Evolutionary conservation across 1,284 basidiomycete genomes (phyloP), one percentile per base, ranked within the genome.

Genomic region (Cryptococcus sp.): DNA sequence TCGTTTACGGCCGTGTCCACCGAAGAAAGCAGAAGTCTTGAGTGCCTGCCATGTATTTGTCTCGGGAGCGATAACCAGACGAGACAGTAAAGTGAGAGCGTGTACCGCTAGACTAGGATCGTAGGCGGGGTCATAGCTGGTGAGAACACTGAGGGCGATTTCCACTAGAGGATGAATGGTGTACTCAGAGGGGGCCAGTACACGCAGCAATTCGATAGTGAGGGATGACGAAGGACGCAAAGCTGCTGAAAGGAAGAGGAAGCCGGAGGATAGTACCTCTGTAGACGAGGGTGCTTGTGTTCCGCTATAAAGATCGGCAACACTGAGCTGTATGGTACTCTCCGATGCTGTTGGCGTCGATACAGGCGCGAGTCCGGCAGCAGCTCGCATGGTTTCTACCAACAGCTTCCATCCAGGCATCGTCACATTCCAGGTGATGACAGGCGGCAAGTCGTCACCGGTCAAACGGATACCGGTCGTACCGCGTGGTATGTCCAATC

Each of bases 11-110:
- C 62, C 59, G 22, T 56, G 53, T 0, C 55, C 52, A 40, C 65
- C 67, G 51, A 74, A 72, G 57, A 74, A 69, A 2, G 57, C 61
- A 0, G 69, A 64, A 1, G 60, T 45, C 21, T 68, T 61, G 18
- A 74, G 54, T 19, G 60, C 61, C 9, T 55, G 54, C 66, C 65
- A 70, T 5, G 64, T 58, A 19, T 62, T 56, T 10, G 48, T 52
- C 19, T 56, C 53, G 16, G 57, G 60, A 3, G 65, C 52, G 7
- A 57, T 54, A 37, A 64, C 57, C 9, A 73, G 59, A 14, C 61
- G 57, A 43, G 63, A 56, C 5, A 73, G 53, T 14, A 69, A 60
- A 25, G 66, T 61, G 47, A 73, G 56, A 10, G 67, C 62, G 40
- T 63, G 56, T 21, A 58, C 55, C 0, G 55, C 55, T 9, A 59